Evolutionary conservation across 768 basidiomycete genomes (phyloP).

Genomic region (Pholiota conissans): DNA sequence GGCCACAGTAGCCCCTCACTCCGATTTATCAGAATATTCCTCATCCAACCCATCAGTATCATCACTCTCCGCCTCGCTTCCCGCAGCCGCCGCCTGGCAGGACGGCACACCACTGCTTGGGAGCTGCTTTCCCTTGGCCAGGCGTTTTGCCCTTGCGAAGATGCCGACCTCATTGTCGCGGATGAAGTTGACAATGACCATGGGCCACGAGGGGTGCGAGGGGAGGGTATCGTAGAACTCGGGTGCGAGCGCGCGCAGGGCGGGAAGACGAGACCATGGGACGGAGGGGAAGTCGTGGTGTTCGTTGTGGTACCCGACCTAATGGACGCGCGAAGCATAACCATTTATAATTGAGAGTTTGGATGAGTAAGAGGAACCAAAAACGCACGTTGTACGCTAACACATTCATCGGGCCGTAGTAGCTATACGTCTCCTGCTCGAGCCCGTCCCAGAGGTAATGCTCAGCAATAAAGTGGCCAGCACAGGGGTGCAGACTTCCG

Average conservation of each 20-base stretch:
- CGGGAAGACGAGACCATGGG: conserved; percentile 91
- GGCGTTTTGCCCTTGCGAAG: conserved; percentile 83
- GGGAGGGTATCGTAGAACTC: conserved; percentile 92
- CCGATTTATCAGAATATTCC: conserved; percentile 4
- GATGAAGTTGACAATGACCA: conserved; percentile 94
- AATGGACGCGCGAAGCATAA: conserved; percentile 6
- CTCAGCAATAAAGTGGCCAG: conserved; percentile 97
- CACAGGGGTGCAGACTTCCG: conserved; percentile 92
- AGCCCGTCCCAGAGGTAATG: conserved; percentile 94
- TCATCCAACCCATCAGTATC: neutral
- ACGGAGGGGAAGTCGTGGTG: conserved; percentile 99
- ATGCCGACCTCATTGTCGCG: conserved; percentile 87
- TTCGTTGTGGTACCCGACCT: conserved; percentile 99
- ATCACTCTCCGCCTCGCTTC: neutral
- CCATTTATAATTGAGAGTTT: too few relatives aligned
- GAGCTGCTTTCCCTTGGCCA: conserved; percentile 35
- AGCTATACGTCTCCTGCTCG: conserved; percentile 94
- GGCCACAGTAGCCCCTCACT: too few relatives aligned
- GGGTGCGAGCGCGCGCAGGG: conserved; percentile 77
- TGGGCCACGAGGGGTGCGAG: conserved; percentile 89
- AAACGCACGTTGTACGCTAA: conserved; percentile 87
- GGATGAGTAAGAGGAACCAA: neutral
- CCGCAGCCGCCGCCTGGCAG: neutral
- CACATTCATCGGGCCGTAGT: conserved; percentile 89
- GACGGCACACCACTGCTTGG: neutral